A percentile compares a stretch with the other conserved stretches of the same genome.
phyloP scores from a whole-genome alignment of 208 protist genomes.

The Porcisia deanei region DNA sequence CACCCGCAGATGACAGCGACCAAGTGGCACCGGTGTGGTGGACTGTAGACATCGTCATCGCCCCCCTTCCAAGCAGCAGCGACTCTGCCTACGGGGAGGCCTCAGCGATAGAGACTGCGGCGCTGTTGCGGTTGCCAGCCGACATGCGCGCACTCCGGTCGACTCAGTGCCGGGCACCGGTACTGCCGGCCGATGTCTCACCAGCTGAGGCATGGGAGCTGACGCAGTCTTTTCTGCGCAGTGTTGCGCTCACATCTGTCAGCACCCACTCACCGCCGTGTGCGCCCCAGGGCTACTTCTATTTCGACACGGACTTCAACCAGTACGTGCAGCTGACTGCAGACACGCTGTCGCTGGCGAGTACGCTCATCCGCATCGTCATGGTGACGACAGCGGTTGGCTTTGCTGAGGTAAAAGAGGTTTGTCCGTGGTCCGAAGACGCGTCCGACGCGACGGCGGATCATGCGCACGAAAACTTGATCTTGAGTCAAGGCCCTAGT shows the following conservation, averaged over 20 bases:
- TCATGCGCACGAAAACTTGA: neutral
- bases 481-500: neutral
- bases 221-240: conserved; percentile 33
- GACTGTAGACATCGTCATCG: conserved; percentile 28
- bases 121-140: conserved; percentile 19
- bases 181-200: conserved; percentile 26
- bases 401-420: neutral
- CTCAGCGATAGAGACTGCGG: neutral
- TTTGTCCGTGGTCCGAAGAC: neutral
- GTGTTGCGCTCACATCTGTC: conserved; percentile 20
- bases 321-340: conserved; percentile 43
- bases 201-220: conserved; percentile 18
- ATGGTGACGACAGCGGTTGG: conserved; percentile 8
- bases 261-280: conserved; percentile 11
- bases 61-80: neutral
- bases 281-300: conserved; percentile 39
- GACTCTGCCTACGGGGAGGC: conserved; percentile 7
- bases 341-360: conserved; percentile 36
- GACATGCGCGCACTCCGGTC: conserved; percentile 25
- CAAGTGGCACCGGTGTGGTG: conserved; percentile 18
- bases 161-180: conserved; percentile 28
- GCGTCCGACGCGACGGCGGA: neutral
- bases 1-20: neutral
- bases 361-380: conserved; percentile 34
- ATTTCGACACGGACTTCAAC: conserved; percentile 51